Evolutionary conservation across 805 yeast species (phyloP).

Genomic region (Vanderwaltozyma polyspora): DNA sequence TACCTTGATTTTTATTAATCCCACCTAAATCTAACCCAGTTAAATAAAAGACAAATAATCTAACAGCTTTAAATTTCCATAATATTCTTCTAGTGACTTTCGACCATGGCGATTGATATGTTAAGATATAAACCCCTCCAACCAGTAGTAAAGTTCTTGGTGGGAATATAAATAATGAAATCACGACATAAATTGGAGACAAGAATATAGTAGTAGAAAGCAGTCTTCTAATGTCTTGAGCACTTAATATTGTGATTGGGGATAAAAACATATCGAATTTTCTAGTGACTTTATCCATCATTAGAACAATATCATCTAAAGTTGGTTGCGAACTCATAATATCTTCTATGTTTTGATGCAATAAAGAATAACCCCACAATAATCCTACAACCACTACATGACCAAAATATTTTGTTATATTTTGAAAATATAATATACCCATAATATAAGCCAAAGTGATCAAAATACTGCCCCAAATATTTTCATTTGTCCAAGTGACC

Average conservation of each 20-base stretch:
- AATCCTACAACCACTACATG: constrained; percentile 45
- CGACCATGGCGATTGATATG: constrained; percentile 82
- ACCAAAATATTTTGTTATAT: constrained; percentile 66
- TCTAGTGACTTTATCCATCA: constrained; percentile 63
- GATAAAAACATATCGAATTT: constrained; percentile 66
- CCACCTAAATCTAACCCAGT: constrained; percentile 77
- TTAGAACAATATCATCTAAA: constrained; percentile 72
- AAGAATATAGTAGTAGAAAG: constrained; percentile 74
- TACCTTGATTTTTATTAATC: constrained; percentile 31
- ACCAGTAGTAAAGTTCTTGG: constrained; percentile 57
- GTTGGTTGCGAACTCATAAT: constrained; percentile 63
- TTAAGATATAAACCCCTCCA: constrained; percentile 48
- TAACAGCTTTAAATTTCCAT: constrained; percentile 68
- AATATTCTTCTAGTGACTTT: constrained; percentile 71
- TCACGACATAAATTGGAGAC: constrained; percentile 71
- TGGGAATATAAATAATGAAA: constrained; percentile 54
- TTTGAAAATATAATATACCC: constrained; percentile 61
- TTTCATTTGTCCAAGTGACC: constrained; percentile 85
- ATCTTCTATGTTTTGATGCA: constrained; percentile 44
- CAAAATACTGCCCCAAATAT: constrained; percentile 62
- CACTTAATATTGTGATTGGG: constrained; percentile 74
- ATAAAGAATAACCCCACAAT: constrained; percentile 46
- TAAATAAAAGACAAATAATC: constrained; percentile 64
- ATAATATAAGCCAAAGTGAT: constrained; percentile 38
- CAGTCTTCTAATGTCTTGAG: constrained; percentile 68